Base-by-base conservation (phyloP, 345 rosid species). In the Gossypioides kirkii region DNA sequence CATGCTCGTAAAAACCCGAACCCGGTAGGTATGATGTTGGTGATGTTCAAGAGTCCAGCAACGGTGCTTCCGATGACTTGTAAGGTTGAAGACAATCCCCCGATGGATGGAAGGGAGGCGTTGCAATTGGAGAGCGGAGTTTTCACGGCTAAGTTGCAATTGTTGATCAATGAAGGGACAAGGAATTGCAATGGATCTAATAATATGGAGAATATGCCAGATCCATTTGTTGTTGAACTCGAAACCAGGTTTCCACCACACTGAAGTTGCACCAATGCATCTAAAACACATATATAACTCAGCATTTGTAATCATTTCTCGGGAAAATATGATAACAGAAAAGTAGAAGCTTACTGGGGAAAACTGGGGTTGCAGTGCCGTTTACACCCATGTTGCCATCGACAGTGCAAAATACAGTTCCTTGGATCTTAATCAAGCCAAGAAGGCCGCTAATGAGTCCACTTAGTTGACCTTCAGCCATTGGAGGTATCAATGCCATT, bases 41-140 rank as follows among this genome's bases (percentile, higher is more conserved):
- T 50, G 64, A 90, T 32, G 23, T 65, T 84, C 50, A 86, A 71
- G 75, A 81, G 67, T 13, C 92, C 89, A 0, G 60, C 1, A 55
- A 82, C 12, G 13, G 79, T 77, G 80, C 53, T 84, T 50, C 90
- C 96, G 2, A 81, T 23, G 45, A 79, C 20, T 77, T 71, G 76
- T 49, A 89, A 68, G 23, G 86, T n/a, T 7, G 92, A 89, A 32
- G 79, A 28, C 56, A 89, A 79, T 59, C 43, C 18, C 1, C 88
- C 90, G 0, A 36, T 59, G 1, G 81, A 20, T 3, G 92, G 88
- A n/a, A 87, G 78, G 10, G 60, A 20, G 32, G 90, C 70, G 74
- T 87, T 82, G 85, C 94, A 86, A 60, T 16, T 82, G 55, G 91
- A 58, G 67, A 90, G 85, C 7, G 92, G 91, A 2, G 96, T 85